A percentile compares a stretch with the other conserved stretches of the same genome.
These are phyloP conservation scores for Kondoa malvinella DNA, from an alignment of 768 basidiomycete genomes.

Conservation along the genomic window DNA sequence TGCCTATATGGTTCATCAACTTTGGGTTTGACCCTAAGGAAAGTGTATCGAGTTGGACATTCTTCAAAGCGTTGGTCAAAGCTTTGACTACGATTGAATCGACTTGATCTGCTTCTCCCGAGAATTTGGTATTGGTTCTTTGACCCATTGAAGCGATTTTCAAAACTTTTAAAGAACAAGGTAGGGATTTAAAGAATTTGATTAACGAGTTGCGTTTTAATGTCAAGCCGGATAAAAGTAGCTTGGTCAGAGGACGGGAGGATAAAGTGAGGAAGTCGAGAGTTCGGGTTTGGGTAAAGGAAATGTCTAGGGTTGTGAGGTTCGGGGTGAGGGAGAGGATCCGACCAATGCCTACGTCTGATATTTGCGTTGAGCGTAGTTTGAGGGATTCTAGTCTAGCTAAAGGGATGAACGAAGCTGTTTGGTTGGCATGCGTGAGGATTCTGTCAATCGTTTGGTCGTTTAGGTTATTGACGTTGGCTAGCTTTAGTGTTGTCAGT, in stretches of 20 bases:
- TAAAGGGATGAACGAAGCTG: slow-evolving; percentile 14
- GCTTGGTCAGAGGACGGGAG: slow-evolving; percentile 21
- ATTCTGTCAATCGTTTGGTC: background rate
- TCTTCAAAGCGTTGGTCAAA: slow-evolving; percentile 16
- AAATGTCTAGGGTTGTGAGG: slow-evolving; percentile 24
- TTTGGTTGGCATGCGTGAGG: background rate
- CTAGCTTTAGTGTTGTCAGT: slow-evolving; percentile 24
- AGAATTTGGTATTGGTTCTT: slow-evolving; percentile 18
- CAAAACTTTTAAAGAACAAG: slow-evolving; percentile 13
- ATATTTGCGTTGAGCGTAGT: slow-evolving; percentile 21
- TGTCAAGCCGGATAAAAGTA: slow-evolving; percentile 22
- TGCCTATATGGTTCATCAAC: slow-evolving; percentile 14
- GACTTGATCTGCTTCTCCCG: slow-evolving; percentile 16
- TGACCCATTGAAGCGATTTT: slow-evolving; percentile 23
- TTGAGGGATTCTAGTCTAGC: slow-evolving; percentile 21
- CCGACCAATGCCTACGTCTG: slow-evolving; percentile 20
- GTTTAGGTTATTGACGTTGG: slow-evolving; percentile 17
- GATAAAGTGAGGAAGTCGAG: slow-evolving; percentile 23
- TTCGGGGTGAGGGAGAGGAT: slow-evolving; percentile 21
- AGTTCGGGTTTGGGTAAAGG: slow-evolving; percentile 18
- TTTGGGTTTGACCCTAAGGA: background rate
- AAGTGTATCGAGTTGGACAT: slow-evolving; percentile 13
- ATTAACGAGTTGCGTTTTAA: slow-evolving; percentile 17
- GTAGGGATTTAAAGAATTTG: slow-evolving; percentile 21
- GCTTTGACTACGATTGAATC: slow-evolving; percentile 20